A percentile compares a stretch with the other conserved stretches of the same genome.
These are phyloP conservation scores for Gypsophila paniculata DNA, from an alignment of 179 eudicot species.

Conservation along the genomic window DNA sequence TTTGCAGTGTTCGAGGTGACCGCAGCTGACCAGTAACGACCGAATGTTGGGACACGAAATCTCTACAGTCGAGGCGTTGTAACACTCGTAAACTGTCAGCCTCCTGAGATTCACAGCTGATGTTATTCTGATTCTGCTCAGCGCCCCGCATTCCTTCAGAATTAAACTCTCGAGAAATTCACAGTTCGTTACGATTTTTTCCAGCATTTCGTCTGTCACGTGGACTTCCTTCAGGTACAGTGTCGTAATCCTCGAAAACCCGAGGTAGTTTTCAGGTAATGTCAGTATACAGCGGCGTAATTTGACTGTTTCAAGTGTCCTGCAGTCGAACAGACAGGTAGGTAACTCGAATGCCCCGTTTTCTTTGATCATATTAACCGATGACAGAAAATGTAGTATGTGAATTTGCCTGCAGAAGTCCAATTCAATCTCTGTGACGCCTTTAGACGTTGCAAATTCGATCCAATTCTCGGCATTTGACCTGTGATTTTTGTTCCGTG, in stretches of 20 bases:
- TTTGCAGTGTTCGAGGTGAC: conserved; percentile 29
- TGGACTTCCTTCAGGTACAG: conserved; percentile 30
- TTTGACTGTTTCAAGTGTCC: conserved; percentile 18
- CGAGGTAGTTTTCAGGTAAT: conserved; percentile 22
- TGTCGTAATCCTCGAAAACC: conserved; percentile 22
- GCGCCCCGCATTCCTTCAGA: conserved; percentile 31
- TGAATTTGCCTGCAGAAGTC: conserved; percentile 36
- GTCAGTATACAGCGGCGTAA: conserved; percentile 29
- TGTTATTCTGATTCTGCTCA: conserved; percentile 25
- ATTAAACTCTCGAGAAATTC: conserved; percentile 25
- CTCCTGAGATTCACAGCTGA: conserved; percentile 18
- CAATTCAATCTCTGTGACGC: conserved; percentile 26
- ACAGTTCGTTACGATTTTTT: conserved; percentile 23
- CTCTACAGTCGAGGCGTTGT: conserved; percentile 29
- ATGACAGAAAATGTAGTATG: conserved; percentile 29
- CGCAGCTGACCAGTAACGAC: conserved; percentile 33
- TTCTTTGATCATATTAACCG: conserved; percentile 20
- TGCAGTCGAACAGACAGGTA: conserved; percentile 21
- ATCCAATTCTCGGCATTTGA: conserved; percentile 29
- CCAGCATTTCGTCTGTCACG: conserved; percentile 29
- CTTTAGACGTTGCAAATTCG: conserved; percentile 21
- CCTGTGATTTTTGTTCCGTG: conserved; percentile 26
- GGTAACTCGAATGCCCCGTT: conserved; percentile 33
- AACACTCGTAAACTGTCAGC: conserved; percentile 38
- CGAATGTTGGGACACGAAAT: conserved; percentile 29